Evolutionary conservation across 2,329 filamentous ascomycete species (phyloP), one percentile per base, ranked within the genome.

Genomic region (Trichoderma guizhouense): DNA sequence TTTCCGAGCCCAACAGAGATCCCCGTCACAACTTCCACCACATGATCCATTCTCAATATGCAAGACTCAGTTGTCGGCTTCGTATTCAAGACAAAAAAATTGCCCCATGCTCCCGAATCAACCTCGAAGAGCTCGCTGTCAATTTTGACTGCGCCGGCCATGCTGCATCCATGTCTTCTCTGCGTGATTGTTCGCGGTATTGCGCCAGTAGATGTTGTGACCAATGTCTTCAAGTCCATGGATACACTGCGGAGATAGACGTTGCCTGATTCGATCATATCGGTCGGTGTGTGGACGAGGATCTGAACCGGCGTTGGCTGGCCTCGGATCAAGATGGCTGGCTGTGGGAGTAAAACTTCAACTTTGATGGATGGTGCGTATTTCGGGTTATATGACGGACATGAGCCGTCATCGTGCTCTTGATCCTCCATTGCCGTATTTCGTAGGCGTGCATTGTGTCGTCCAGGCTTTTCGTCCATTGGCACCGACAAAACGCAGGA

Each of bases 21-120:
- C 7, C 68, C 68, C 30, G 47, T 63, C 12, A 64, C 68, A 26
- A 70, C 30, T 24, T 70, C 68, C 24, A 70, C 36, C 21, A 61
- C 43, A 3, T 70, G 68, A 12, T 57, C 21, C 68, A 70, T 28
- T 47, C 30, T 70, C 58, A 70, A 7, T 0, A 70, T 30, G 5
- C 68, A 70, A 55, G 68, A 63, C 43, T 64, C 43, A 14, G 58
- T 70, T 18, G 68, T 70, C 30, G 67, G 67, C 67, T 63, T 62
- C 43, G 67, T 21, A n/a, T 70, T 63, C 21, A 70, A n/a, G 39
- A 70, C 47, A 12, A 70, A 62, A 28, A 70, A 70, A 32, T 70
- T 70, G 2, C 67, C 67, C 67, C 67, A 70, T 5, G 58, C 67
- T n/a, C 67, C 67, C 24, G 67, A 63, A 21, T 70, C 58, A 4